phyloP scores from a whole-genome alignment of 352 stramenopile species.

The Phytophthora megakarya region DNA sequence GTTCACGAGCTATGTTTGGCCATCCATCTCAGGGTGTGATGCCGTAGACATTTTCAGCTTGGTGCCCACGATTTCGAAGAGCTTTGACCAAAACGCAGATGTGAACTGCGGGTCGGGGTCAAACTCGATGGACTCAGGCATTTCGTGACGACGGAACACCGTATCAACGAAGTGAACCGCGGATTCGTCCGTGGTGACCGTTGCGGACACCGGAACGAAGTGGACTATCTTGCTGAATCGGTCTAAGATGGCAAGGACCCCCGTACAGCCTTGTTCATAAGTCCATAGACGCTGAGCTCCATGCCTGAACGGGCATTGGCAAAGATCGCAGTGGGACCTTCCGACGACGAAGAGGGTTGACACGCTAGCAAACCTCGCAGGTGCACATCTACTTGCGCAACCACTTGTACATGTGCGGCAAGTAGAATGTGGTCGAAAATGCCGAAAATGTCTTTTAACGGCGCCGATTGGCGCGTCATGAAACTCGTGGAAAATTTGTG shows the following conservation, averaged over 20 bases:
- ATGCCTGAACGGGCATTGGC: no score
- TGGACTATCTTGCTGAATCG: no score
- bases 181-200: no score
- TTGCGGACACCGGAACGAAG: no score
- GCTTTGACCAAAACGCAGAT: background rate
- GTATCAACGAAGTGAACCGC: background rate
- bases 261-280: no score
- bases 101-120: background rate
- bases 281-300: no score
- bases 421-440: no score
- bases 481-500: no score
- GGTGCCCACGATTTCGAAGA: background rate
- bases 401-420: background rate
- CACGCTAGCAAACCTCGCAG: background rate
- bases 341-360: background rate
- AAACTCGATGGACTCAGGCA: background rate
- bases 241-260: no score
- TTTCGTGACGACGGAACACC: background rate
- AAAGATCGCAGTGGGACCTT: background rate
- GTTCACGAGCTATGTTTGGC: background rate
- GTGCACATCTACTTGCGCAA: background rate
- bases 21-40: background rate
- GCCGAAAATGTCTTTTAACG: no score
- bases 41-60: background rate
- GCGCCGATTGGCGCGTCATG: no score